Conservation (phyloP, 768 basidiomycete species). For the Favolaschia claudopus region DNA sequence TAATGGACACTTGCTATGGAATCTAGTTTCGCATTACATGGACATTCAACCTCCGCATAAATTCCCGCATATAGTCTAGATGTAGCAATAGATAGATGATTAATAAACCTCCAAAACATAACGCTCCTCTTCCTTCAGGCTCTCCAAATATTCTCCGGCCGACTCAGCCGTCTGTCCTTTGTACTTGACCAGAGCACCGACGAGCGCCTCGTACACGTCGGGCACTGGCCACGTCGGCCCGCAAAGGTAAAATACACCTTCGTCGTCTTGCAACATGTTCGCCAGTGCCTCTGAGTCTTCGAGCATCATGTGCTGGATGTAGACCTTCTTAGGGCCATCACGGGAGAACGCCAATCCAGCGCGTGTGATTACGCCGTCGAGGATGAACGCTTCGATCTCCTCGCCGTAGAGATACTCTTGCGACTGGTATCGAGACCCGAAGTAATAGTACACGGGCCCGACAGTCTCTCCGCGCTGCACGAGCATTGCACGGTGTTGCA, state of each 20-base stretch:
- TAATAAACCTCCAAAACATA: conserved; percentile 86
- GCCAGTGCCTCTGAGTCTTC: conserved; percentile 85
- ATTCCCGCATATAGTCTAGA: neutral
- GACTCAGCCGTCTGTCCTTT: conserved; percentile 66
- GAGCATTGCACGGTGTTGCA: conserved; percentile 92
- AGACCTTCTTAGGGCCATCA: conserved; percentile 91
- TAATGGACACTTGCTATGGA: neutral
- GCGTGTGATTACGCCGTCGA: conserved; percentile 83
- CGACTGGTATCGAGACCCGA: conserved; percentile 94
- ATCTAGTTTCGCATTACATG: conserved; percentile 13
- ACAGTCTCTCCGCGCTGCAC: conserved; percentile 77
- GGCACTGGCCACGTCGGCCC: conserved; percentile 99
- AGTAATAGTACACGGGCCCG: conserved; percentile 97
- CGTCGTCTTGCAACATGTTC: conserved; percentile 72
- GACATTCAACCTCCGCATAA: conserved; percentile 31
- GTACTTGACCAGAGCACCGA: conserved; percentile 78
- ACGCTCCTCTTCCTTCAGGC: conserved; percentile 94
- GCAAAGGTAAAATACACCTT: conserved; percentile 94
- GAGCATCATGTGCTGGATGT: conserved; percentile 98
- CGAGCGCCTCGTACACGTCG: conserved; percentile 93
- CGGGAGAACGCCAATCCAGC: conserved; percentile 97
- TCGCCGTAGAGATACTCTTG: conserved; percentile 98
- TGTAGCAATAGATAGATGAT: neutral
- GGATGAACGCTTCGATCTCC: conserved; percentile 93
- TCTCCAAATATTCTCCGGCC: conserved; percentile 86